Conservation (phyloP, 768 basidiomycete species). For the Amanita thiersii region DNA sequence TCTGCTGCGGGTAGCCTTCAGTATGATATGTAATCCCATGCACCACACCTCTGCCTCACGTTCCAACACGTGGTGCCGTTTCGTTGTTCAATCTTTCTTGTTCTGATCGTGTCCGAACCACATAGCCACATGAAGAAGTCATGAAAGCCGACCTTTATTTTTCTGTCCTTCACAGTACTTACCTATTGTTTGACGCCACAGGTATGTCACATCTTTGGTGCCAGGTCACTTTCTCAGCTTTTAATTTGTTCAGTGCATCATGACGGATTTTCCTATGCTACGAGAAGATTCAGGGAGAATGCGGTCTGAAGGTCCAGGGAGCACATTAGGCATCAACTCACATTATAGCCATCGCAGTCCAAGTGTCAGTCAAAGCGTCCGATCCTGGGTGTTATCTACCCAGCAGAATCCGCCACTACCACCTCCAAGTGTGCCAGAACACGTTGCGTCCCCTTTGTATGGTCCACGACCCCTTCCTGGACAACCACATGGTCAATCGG, state of each 20-base stretch:
- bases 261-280: conserved; percentile 3
- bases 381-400: conserved; percentile 29
- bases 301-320: conserved; percentile 5
- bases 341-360: not conserved
- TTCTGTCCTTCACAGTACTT: not conserved
- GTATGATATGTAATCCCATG: not conserved
- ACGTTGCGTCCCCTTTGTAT: conserved; percentile 16
- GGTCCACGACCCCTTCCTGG: conserved; percentile 23
- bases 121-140: conserved; percentile 8
- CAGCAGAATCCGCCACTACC: conserved; percentile 24
- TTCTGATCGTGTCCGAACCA: conserved; percentile 5
- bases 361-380: conserved; percentile 20
- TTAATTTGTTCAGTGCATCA: not conserved
- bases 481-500: conserved; percentile 14
- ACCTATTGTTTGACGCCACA: not conserved
- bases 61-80: conserved; percentile 6
- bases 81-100: conserved; percentile 2
- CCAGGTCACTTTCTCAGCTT: not conserved
- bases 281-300: conserved; percentile 1
- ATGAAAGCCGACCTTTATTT: not conserved
- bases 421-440: conserved; percentile 12
- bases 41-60: conserved; percentile 6
- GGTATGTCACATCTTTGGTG: not conserved
- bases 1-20: not conserved
- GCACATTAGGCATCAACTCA: not conserved